Evolutionary conservation across 192 early-diverging fungal genomes (phyloP).

Genomic region (Geranomyces variabilis): DNA sequence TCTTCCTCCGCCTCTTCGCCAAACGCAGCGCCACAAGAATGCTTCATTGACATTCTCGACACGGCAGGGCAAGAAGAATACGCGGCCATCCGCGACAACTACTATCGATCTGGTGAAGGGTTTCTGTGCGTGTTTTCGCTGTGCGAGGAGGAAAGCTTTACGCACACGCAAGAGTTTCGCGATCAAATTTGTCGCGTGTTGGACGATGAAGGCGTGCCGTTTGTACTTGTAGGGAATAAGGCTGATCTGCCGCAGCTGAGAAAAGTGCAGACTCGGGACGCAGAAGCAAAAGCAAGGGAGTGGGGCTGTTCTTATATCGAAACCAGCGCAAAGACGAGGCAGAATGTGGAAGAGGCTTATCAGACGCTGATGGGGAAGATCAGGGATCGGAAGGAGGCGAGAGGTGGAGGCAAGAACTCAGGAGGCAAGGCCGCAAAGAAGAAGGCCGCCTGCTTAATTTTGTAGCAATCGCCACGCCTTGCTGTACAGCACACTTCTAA

Average conservation of each 20-base stretch:
- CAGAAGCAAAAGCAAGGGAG: slow-evolving; percentile 71
- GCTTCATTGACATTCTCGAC: slow-evolving; percentile 88
- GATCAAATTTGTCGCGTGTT: slow-evolving; percentile 85
- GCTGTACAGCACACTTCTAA: too few relatives aligned
- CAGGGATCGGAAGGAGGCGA: slow-evolving; percentile 66
- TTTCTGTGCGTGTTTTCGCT: slow-evolving; percentile 86
- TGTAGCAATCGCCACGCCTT: slow-evolving; percentile 8
- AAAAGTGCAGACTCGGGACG: slow-evolving; percentile 77
- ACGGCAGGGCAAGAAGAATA: slow-evolving; percentile 91
- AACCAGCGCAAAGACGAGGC: slow-evolving; percentile 87
- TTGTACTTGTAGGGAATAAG: slow-evolving; percentile 87
- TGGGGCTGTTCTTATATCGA: slow-evolving; percentile 90
- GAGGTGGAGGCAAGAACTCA: slow-evolving; percentile 33
- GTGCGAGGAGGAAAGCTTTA: slow-evolving; percentile 78
- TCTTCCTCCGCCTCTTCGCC: neutral
- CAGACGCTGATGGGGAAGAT: slow-evolving; percentile 77
- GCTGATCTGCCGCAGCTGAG: slow-evolving; percentile 76
- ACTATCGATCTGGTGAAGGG: slow-evolving; percentile 83
- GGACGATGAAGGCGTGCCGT: slow-evolving; percentile 82
- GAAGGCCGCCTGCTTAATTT: slow-evolving; percentile 37
- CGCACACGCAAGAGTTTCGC: slow-evolving; percentile 78
- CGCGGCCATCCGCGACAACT: slow-evolving; percentile 86
- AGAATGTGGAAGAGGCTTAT: slow-evolving; percentile 81
- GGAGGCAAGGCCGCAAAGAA: slow-evolving; percentile 40
- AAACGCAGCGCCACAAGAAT: slow-evolving; percentile 65